Conservation (phyloP, 192 early-diverging fungal genomes). For the Coemansia sp. region DNA sequence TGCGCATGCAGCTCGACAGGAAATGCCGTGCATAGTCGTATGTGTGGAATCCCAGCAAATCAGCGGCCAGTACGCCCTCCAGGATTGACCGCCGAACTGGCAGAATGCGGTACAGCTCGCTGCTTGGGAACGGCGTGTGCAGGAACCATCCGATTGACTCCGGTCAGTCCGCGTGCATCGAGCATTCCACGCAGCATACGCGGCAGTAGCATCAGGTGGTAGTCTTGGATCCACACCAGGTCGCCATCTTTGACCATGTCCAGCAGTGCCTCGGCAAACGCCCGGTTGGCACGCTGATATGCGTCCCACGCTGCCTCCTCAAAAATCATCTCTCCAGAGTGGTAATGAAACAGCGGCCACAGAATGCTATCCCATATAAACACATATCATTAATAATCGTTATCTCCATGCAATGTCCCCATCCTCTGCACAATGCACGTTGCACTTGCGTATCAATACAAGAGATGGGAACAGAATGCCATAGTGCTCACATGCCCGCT, state of each 20-base stretch:
- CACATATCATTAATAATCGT: neutral
- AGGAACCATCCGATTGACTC: slow-evolving; percentile 98
- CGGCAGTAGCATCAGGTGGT: slow-evolving; percentile 97
- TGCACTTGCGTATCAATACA: neutral
- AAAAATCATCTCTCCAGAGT: slow-evolving; percentile 97
- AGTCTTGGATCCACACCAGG: slow-evolving; percentile 92
- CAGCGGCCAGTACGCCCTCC: slow-evolving; percentile 84
- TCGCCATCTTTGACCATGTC: slow-evolving; percentile 86
- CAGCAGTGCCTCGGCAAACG: slow-evolving; percentile 91
- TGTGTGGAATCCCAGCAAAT: slow-evolving; percentile 98
- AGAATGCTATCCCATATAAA: slow-evolving; percentile 71
- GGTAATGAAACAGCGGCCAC: slow-evolving; percentile 99
- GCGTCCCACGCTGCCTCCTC: slow-evolving; percentile 93
- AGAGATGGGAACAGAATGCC: neutral
- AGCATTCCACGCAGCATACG: slow-evolving; percentile 71
- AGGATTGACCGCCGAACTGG: slow-evolving; percentile 94
- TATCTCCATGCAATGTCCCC: neutral
- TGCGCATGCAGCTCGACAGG: slow-evolving; percentile 92
- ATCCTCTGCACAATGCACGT: neutral
- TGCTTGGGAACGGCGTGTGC: slow-evolving; percentile 96
- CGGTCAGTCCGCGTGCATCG: slow-evolving; percentile 56
- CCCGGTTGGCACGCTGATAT: slow-evolving; percentile 86
- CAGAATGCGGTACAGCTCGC: slow-evolving; percentile 95
- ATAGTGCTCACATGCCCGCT: neutral
- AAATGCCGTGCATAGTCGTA: slow-evolving; percentile 99